A percentile compares a stretch with the other conserved stretches of the same genome.
Conservation (phyloP, 768 basidiomycete genomes). For the Hysterangium stoloniferum region DNA sequence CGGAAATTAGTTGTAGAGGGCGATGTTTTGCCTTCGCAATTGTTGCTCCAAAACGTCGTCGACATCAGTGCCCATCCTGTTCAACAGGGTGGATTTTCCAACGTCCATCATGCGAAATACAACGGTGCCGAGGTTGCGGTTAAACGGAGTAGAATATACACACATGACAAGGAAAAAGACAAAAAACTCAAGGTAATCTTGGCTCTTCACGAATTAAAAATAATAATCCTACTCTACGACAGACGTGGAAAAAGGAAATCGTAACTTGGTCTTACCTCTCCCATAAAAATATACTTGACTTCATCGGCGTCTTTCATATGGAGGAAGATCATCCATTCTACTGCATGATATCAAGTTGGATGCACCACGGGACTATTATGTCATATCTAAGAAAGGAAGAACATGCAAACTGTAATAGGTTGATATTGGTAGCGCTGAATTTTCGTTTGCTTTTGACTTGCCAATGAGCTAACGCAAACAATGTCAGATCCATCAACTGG, state of each 20-base stretch:
- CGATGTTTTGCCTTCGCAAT: neutral
- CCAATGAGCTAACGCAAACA: neutral
- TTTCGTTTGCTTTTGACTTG: neutral
- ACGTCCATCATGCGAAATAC: neutral
- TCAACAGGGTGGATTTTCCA: neutral
- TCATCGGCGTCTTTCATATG: too few relatives aligned
- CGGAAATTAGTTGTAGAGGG: neutral
- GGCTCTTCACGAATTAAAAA: too few relatives aligned
- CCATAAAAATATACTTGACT: neutral
- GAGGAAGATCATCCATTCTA: too few relatives aligned
- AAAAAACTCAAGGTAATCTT: neutral
- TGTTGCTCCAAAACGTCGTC: neutral
- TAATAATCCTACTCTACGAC: neutral
- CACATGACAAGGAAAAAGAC: neutral
- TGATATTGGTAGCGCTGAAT: neutral
- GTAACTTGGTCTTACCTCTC: neutral
- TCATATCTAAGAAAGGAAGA: neutral
- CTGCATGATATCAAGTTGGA: constrained; percentile 4
- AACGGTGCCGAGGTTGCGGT: neutral
- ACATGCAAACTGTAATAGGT: neutral
- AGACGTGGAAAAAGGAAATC: neutral
- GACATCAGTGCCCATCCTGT: neutral
- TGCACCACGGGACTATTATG: neutral
- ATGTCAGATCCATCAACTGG: neutral
- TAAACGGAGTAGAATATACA: neutral